These are phyloP conservation scores for Tinospora cordifolia DNA, from an alignment of 164 flowering plant genomes.

Conservation along the genomic window DNA sequence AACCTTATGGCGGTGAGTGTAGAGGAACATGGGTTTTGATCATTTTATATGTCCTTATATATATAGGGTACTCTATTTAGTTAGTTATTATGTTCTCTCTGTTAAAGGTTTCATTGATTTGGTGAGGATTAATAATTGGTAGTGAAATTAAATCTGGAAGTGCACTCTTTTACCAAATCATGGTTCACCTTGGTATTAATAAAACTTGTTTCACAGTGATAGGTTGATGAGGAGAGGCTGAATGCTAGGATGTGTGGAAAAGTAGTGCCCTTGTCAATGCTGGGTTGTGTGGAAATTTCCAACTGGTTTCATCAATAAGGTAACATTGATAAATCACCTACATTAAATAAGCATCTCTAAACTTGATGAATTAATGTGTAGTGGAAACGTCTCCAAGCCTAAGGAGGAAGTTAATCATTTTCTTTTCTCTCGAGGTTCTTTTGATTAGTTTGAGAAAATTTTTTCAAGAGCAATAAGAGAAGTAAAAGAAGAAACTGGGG, in stretches of 20 bases:
- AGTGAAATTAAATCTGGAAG: not conserved
- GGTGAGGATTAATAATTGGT: not conserved
- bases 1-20: no score
- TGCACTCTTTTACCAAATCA: not conserved
- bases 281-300: slow-evolving; percentile 61
- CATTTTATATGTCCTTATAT: not conserved
- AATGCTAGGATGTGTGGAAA: no score
- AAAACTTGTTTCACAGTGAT: not conserved
- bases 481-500: no score
- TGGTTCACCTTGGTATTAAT: not conserved
- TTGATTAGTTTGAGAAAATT: slow-evolving; percentile 58
- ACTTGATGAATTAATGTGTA: no score
- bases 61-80: not conserved
- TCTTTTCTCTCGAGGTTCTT: not conserved
- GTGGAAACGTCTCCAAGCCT: no score
- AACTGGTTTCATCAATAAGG: slow-evolving; percentile 52
- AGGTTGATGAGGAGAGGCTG: no score
- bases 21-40: no score
- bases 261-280: slow-evolving; percentile 44
- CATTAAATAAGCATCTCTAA: no score
- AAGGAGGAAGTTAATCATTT: no score
- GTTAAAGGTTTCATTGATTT: not conserved
- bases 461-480: slow-evolving; percentile 50
- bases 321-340: no score
- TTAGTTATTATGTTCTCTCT: not conserved